Conservation (phyloP, 73 alveolate species). For the Paraurostyla sp. region DNA sequence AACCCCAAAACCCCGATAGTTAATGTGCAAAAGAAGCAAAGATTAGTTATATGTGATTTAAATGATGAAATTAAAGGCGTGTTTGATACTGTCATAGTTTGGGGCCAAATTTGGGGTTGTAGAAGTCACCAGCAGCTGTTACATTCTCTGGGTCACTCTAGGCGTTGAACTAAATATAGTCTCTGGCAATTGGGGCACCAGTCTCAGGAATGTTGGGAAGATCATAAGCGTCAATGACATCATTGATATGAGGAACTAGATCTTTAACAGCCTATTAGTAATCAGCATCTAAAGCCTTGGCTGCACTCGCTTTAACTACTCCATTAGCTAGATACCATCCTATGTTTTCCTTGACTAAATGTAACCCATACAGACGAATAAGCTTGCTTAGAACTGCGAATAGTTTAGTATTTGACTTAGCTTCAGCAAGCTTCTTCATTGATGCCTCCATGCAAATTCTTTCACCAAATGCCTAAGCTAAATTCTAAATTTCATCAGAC, state of each 20-base stretch:
- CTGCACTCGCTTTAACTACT: neutral
- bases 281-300: neutral
- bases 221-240: constrained; percentile 19
- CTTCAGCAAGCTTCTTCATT: neutral
- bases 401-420: neutral
- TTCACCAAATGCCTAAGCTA: constrained; percentile 69
- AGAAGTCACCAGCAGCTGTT: constrained; percentile 26
- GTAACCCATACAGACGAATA: constrained; percentile 19
- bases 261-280: constrained; percentile 26
- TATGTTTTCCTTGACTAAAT: neutral
- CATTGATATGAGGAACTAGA: neutral
- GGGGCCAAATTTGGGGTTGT: neutral
- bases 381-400: neutral
- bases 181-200: constrained; percentile 27
- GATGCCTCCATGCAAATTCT: constrained; percentile 15
- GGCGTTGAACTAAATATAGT: constrained; percentile 14
- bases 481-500: constrained; percentile 52
- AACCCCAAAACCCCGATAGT: too few species aligned
- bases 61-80: neutral
- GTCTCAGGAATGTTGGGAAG: neutral
- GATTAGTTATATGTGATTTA: too few species aligned
- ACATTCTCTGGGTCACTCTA: constrained; percentile 32
- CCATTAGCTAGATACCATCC: constrained; percentile 57
- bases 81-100: neutral
- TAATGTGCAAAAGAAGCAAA: too few species aligned